Evolutionary conservation across 2,329 filamentous ascomycete species (phyloP), one percentile per base, ranked within the genome.

Genomic region (Elsinoe batatas): DNA sequence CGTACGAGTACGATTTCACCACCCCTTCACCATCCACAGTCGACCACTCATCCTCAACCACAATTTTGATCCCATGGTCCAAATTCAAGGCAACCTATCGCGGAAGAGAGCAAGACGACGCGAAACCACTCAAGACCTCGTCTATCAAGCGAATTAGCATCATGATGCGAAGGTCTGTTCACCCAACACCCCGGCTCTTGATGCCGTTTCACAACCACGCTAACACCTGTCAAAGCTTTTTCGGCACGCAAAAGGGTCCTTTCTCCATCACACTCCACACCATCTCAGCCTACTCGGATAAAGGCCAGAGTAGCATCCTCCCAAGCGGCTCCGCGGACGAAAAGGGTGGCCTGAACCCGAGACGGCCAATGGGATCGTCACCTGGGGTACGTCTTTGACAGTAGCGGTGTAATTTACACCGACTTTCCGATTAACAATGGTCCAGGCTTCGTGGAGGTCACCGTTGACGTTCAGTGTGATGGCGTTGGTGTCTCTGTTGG

Each of bases 101-200:
- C 3, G 88, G 88, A 0, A 80, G 77, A 63, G 76, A 82, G 58
- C 77, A 80, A 65, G 70, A 77, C 15, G 82, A 85, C 69, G 79
- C 79, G 0, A 68, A 74, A 56, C 74, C 78, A 4, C 67, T 93
- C 61, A 74, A 89, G 62, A 63, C 79, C 59, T 74, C 73, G 47
- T 72, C 74, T 42, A 74, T 93, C 37, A 85, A 80, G 69, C 76
- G 85, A 46, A 73, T 91, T 30, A 84, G 82, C 51, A 75, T 93
- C 58, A 91, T 93, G 88, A 86, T 87, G 76, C 74, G 88, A 67
- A 93, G 88, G 87, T 88, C 15, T 69, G 57, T 73, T 65, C 3
- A 7, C n/a, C 26, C 13, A n/a, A 35, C 32, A 51, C 15, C 35
- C 5, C 43, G 18, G 8, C 12, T 60, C 15, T 42, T 37, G 18